These are phyloP conservation scores for Acer campestre DNA, from an alignment of 345 rosid genomes.

Conservation along the genomic window DNA sequence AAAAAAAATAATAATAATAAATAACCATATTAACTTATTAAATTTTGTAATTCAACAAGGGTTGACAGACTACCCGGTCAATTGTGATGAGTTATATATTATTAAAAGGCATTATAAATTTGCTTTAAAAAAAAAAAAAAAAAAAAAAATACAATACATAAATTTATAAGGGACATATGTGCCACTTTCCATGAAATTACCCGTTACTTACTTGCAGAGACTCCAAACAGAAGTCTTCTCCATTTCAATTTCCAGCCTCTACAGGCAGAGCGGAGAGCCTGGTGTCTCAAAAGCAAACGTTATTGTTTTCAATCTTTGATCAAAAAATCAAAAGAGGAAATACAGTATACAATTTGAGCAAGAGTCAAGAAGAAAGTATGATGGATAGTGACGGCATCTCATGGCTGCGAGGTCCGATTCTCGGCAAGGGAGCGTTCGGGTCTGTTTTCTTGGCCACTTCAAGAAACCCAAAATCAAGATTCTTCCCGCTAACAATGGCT, in stretches of 20 bases:
- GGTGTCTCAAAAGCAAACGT: no score
- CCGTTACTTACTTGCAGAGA: neutral
- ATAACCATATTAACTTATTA: no score
- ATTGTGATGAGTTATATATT: no score
- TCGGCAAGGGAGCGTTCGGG: slow-evolving; percentile 35
- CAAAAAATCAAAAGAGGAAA: neutral
- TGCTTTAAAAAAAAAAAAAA: no score
- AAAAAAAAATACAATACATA: no score
- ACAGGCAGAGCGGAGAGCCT: no score
- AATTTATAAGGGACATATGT: neutral
- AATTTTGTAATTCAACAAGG: no score
- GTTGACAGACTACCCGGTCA: no score
- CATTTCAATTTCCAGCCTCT: neutral
- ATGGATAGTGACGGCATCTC: slow-evolving; percentile 6
- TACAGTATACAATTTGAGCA: neutral
- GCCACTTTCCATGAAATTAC: neutral
- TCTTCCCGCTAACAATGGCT: slow-evolving; percentile 30
- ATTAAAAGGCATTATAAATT: no score
- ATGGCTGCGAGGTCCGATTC: slow-evolving; percentile 30
- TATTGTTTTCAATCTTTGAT: no score
- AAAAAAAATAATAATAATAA: no score
- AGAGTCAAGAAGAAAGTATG: neutral
- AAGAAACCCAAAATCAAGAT: slow-evolving; percentile 11
- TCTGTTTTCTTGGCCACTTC: slow-evolving; percentile 27
- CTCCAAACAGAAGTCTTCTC: neutral